Base-by-base conservation (phyloP, 257 asterid species). In the Solanum chiquidenum region DNA sequence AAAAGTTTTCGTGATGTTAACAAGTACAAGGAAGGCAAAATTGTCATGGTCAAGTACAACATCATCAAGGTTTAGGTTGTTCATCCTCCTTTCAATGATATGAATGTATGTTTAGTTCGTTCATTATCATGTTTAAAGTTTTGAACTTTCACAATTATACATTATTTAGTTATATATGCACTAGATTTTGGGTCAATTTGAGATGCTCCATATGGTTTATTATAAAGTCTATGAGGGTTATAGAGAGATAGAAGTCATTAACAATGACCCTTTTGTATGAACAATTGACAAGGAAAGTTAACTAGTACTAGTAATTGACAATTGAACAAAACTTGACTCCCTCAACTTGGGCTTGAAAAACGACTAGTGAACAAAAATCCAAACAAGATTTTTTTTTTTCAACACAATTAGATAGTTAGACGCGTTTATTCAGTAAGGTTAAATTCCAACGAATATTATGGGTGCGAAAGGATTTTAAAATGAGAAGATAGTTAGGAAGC, bases 1-100 rank as follows among this genome's bases (percentile, higher is more conserved):
- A 25, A 88, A 21, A 90, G 89, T 29, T 90, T 84, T 73, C 84
- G 87, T 80, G 69, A 87, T 0, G 38, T 3, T 3, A 38, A 89
- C 6, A 62, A 31, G 66, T 91, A 12, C 86, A 93, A 91, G 87
- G 92, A 88, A 68, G 94, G 94, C 5, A 92, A 83, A 55, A 88
- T 79, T 87, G 88, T 90, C 20, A 27, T 91, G 2, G 90, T 68
- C 20, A 92, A 83, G 87, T 90, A 90, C n/a, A 92, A 91, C 86
- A 91, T 93, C 86, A 31, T 33, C n/a, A 83, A 31, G 85, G 64
- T 55, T 33, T 20, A 55, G 64, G 4, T 55, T 55, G 23, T 55
- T 55, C 62, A 52, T 18, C 62, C 62, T 16, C 79, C 16, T n/a
- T 87, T 87, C 27, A 42, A 21, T 40, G 13, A 4, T 8, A 55